Evolutionary conservation across 345 rosid species (phyloP).

Genomic region (Crucihimalaya himalaica): DNA sequence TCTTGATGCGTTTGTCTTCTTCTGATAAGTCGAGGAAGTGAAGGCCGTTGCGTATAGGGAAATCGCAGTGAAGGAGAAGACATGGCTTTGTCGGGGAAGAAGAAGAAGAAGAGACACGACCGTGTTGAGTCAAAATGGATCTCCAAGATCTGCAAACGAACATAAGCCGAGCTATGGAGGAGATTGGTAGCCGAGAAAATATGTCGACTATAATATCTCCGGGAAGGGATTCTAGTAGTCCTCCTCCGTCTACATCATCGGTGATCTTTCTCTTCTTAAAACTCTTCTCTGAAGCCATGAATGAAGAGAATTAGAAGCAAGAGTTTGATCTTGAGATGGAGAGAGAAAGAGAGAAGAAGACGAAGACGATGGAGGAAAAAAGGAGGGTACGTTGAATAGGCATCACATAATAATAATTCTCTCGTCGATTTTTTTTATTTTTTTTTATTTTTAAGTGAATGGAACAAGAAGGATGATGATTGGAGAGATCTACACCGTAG

Average conservation of each 20-base stretch:
- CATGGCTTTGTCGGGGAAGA: conserved; percentile 42
- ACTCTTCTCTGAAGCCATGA: conserved; percentile 43
- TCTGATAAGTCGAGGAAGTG: conserved; percentile 53
- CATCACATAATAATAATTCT: conserved; percentile 52
- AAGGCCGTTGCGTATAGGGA: conserved; percentile 56
- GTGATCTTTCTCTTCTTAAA: conserved; percentile 39
- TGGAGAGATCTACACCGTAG: conserved; percentile 41
- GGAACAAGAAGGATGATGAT: conserved; percentile 23
- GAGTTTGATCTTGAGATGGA: conserved; percentile 27
- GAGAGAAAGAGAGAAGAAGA: conserved; percentile 18
- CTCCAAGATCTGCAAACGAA: conserved; percentile 59
- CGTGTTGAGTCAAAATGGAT: conserved; percentile 43
- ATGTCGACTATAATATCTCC: conserved; percentile 60
- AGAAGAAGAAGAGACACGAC: conserved; percentile 36
- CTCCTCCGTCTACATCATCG: conserved; percentile 23
- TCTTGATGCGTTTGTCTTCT: conserved; percentile 31
- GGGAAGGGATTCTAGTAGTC: conserved; percentile 55
- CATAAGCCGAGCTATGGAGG: conserved; percentile 56
- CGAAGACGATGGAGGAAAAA: conserved; percentile 41
- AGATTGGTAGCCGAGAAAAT: conserved; percentile 61
- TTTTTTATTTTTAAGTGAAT: not conserved
- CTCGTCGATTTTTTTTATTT: conserved; percentile 10
- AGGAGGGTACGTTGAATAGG: conserved; percentile 44
- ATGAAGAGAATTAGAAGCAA: conserved; percentile 13
- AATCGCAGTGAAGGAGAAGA: conserved; percentile 65